phyloP scores from a whole-genome alignment of 2,329 filamentous ascomycete genomes.

The Phyllosticta capitalensis region DNA sequence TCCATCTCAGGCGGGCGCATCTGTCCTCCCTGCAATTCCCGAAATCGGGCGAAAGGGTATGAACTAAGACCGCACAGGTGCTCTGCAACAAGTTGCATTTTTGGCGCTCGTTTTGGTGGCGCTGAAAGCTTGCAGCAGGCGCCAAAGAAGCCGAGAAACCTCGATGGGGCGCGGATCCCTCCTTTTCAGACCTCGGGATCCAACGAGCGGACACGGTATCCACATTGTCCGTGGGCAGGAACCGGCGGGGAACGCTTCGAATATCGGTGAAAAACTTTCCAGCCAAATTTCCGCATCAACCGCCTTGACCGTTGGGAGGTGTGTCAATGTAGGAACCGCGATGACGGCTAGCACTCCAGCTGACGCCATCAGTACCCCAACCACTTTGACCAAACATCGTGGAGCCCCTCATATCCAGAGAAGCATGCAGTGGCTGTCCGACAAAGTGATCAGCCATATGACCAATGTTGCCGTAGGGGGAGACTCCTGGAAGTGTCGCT shows the following conservation, averaged over 20 bases:
- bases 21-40: not conserved
- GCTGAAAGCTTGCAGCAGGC: not conserved
- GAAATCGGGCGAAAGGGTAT: not conserved
- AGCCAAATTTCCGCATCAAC: conserved; percentile 19
- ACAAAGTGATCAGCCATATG: conserved; percentile 15
- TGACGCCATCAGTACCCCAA: conserved; percentile 27
- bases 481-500: conserved; percentile 8
- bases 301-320: conserved; percentile 28
- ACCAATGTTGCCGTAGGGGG: not conserved
- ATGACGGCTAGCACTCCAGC: conserved; percentile 26
- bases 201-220: not conserved
- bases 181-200: not conserved
- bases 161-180: not conserved
- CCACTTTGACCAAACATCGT: conserved; percentile 31
- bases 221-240: not conserved
- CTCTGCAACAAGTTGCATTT: not conserved
- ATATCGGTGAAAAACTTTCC: not conserved
- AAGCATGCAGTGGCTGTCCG: conserved; percentile 15
- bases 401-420: conserved; percentile 27
- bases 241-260: not conserved
- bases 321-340: conserved; percentile 22
- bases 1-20: not conserved
- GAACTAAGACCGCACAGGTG: not conserved
- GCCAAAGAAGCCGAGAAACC: not conserved
- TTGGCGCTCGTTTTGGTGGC: not conserved